phyloP scores from a whole-genome alignment of 164 flowering plant species.

The Kalanchoe fedtschenkoi region DNA sequence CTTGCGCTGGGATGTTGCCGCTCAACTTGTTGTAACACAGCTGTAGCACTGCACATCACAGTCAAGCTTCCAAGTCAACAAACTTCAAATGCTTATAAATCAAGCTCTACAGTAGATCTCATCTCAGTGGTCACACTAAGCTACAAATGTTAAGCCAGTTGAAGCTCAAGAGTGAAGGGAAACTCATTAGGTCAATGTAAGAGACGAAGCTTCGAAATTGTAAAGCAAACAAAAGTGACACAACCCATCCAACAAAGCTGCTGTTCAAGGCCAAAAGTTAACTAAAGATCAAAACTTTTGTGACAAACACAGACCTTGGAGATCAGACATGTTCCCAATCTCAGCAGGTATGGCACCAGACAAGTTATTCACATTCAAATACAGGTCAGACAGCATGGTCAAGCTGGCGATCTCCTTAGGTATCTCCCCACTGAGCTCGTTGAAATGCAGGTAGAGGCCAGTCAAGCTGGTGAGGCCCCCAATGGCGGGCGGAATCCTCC shows the following conservation, averaged over 20 bases:
- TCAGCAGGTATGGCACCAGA: conserved; percentile 63
- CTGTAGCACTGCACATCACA: conserved; percentile 61
- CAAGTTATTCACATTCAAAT: conserved; percentile 73
- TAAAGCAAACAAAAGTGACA: too few species aligned
- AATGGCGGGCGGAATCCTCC: conserved; percentile 49
- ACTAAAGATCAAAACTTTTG: not conserved
- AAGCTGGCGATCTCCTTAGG: conserved; percentile 67
- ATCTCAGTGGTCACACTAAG: too few species aligned
- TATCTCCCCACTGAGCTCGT: conserved; percentile 54
- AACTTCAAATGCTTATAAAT: not conserved
- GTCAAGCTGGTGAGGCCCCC: conserved; percentile 65
- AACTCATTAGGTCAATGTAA: too few species aligned
- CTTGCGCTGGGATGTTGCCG: conserved; percentile 75
- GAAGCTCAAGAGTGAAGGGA: too few species aligned
- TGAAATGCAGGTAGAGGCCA: conserved; percentile 86
- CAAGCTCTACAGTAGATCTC: not conserved
- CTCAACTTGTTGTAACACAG: conserved; percentile 70
- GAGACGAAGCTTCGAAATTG: not conserved
- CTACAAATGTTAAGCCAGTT: too few species aligned
- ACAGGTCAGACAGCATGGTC: conserved; percentile 65
- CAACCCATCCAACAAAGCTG: too few species aligned
- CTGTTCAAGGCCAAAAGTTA: not conserved
- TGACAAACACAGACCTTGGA: conserved; percentile 54
- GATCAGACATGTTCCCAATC: conserved; percentile 58
- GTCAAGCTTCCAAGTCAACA: not conserved